Base-by-base conservation (phyloP, 352 stramenopile species). In the Pythium brachiatum region DNA sequence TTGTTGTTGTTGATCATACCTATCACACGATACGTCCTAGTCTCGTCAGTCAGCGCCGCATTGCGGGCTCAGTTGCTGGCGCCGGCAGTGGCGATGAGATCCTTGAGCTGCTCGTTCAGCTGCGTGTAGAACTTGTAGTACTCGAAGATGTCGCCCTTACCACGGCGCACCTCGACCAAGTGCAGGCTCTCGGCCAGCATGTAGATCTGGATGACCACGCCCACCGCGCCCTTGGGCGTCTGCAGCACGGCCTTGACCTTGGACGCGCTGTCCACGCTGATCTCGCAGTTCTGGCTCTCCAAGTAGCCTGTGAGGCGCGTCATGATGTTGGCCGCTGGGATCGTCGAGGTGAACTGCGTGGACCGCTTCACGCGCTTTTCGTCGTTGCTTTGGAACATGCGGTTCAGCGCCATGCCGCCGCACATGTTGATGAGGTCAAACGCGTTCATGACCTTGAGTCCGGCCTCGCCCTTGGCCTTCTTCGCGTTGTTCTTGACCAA, bases 341-440 rank as follows among this genome's bases (percentile, higher is more conserved):
- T 88, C 34, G 81, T 90, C 58, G 86, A 91, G 60, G 86, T 94
- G 72, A 95, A 95, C 66, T 94, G 86, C 66, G 84, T 94, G 60
- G 77, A 88, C 31, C 83, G 70, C 76, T 93, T 92, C 26, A 95
- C 86, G 44, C 81, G 79, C 73, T 94, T 92, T 58, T 94, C 84
- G 48, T 95, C 86, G 57, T 89, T 89, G 71, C 73, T 90, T 64
- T 92, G 83, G 73, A 95, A 93, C 83, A 96, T 94, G 56, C 83
- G 83, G 70, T 96, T 96, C n/a, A 97, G 73, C 25, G 86, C 88
- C 75, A 94, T 92, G 50, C 90, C 90, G 29, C 86, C 90, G 75
- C 88, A 96, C 83, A 96, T 94, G 73, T 95, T 96, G 79, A 97
- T 95, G 60, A 97, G 64, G 44, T 97, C 90, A 56, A 97, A 97